phyloP scores from a whole-genome alignment of 495 filamentous ascomycete genomes.

The Neurospora sp. region DNA sequence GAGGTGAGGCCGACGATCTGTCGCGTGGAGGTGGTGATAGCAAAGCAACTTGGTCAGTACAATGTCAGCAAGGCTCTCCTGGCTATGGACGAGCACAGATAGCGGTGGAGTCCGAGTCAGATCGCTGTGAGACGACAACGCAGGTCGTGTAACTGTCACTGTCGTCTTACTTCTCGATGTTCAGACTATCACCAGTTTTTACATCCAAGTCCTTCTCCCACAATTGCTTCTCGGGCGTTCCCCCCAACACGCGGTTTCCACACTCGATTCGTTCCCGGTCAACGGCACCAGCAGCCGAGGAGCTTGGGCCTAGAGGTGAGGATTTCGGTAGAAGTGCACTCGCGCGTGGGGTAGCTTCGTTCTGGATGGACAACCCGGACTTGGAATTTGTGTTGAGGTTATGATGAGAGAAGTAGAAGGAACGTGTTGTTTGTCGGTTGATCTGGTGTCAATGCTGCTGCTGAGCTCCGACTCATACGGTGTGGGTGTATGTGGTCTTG shows the following conservation, averaged over 20 bases:
- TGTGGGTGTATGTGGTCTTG: conserved; percentile 6
- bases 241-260: not conserved
- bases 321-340: not conserved
- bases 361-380: not conserved
- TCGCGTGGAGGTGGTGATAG: not conserved
- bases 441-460: conserved; percentile 8
- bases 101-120: not conserved
- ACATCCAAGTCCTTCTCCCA: not conserved
- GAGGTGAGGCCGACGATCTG: not conserved
- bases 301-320: not conserved
- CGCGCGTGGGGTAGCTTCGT: not conserved
- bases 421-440: not conserved
- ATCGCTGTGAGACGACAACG: not conserved
- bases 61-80: not conserved
- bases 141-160: not conserved
- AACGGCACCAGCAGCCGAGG: not conserved
- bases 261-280: not conserved
- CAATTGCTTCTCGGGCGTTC: not conserved
- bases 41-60: not conserved
- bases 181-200: not conserved
- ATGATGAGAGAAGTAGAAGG: not conserved
- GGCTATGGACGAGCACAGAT: not conserved
- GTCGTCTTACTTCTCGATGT: not conserved
- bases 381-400: not conserved
- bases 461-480: conserved; percentile 12